Base-by-base conservation (phyloP, 2,329 filamentous ascomycete genomes). In the Fulvia fulva region DNA sequence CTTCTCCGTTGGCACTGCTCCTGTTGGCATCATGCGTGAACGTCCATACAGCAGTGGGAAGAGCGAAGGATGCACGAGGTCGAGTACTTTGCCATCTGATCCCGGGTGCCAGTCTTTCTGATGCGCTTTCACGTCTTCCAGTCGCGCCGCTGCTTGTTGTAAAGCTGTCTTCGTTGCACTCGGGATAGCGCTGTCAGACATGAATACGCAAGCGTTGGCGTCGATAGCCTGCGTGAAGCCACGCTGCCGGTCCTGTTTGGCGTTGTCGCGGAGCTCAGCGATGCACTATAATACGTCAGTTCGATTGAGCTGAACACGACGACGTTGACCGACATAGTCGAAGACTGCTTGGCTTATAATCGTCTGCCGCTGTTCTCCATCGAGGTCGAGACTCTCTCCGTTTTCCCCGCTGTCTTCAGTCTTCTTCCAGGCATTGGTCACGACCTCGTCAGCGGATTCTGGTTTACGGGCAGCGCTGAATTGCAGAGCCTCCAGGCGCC, bases 51-150 rank as follows among this genome's bases (percentile, higher is more conserved):
- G 67, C 0, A 88, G 69, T 0, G 86, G 84, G 63, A 80, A 88
- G 3, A 88, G 74, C 0, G 84, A 88, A 0, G 85, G 84, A 63
- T 88, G 80, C 6, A 88, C 78, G 1, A 88, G 73, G 65, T 88
- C 81, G 0, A 86, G 77, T 1, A 89, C 84, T 60, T 78, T 79
- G 0, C 74, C 69, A 41, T 83, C 73, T 0, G 81, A 83, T 1
- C 79, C 75, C 0, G 85, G 85, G 68, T 88, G 83, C 79, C 81
- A 88, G 68, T 87, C 85, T 50, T 65, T 63, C n/a, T 19, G 37
- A 2, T 26, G 22, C 9, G 58, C 61, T 5, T 51, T 41, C 9
- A 81, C 75, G n/a, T 80, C 68, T 57, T 86, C 80, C 1, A 89
- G 73, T 0, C 67, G 67, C 1, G 68, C 65, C 32, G 82, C 77